Evolutionary conservation across 768 basidiomycete genomes (phyloP), one percentile per base, ranked within the genome.

Genomic region (Boletus pseudo-olivaceus): DNA sequence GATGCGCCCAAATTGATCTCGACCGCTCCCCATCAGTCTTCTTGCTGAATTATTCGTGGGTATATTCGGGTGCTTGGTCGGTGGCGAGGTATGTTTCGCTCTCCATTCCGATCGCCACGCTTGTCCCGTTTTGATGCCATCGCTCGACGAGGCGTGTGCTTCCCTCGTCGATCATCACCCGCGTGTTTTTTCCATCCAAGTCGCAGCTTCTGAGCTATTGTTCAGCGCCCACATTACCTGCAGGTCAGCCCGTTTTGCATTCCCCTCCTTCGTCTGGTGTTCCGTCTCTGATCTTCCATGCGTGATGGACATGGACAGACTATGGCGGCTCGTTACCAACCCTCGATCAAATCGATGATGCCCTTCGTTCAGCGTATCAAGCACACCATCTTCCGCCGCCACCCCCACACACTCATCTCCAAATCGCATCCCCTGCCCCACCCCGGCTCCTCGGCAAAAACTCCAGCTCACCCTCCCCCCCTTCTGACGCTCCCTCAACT

Each of bases 1-100:
- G 2, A 41, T 57, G 43, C 46, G 42, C 48, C 39, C 45, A 35
- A 43, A 40, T 4, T 56, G 26, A 54, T 47, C 39, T 33, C 29
- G 8, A 35, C n/a, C n/a, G n/a, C 4, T 35, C 43, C 39, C 43
- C 30, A 42, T 20, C 62, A 87, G 88, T 83, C 7, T 84, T 90
- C 62, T 71, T 90, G 58, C 73, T 88, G 33, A 89, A 90, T 69
- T 85, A 84, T 62, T 84, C 85, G 1, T 90, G 87, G 87, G 67
- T 82, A 19, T 84, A 90, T 69, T 78, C 82, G 1, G 81, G 84
- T 26, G 67, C 85, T 43, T 90, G 87, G 87, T 79, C 66, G 44
- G 56, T 89, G 52, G 75, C 81, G 52, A 88, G 82, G 87, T 87
- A 58, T 52, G 78, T 75, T 38, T 50, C 46, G 47, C 54, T 48